Evolutionary conservation across 768 basidiomycete species (phyloP), one percentile per base, ranked within the genome.

Genomic region (Gyrodon lividus): DNA sequence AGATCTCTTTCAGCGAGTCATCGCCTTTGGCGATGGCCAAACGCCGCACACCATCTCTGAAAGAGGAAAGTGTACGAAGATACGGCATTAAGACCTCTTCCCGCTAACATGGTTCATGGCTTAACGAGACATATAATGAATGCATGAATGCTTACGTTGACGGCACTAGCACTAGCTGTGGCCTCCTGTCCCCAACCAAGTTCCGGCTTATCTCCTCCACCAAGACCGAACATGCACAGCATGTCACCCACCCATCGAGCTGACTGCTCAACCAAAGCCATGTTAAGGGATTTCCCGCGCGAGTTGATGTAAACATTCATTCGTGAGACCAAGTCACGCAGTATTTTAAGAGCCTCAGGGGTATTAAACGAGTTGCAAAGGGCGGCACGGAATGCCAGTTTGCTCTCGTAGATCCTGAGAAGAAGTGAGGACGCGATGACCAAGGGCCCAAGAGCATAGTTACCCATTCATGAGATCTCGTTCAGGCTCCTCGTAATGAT

Each of bases 301-400:
- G 79, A 62, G 48, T 83, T 89, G 60, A 98, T 83, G 72, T 98
- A 99, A 28, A 92, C 76, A 68, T 98, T 98, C 6, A 89, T 84
- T 41, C 81, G 78, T 4, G 89, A 89, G 41, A 98, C 83, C 33
- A 98, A 75, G 53, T 94, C 87, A 12, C 88, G 79, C 16, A 98
- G 71, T 50, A 83, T 73, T 59, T 81, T 78, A 20, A 98, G 69
- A 0, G 93, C 95, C 16, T 74, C 77, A 2, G 94, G 92, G 0
- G 97, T 98, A 67, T 98, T 95, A 78, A 98, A 97, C 0, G 95
- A 98, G 69, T 99, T 96, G 70, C 89, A 95, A 42, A 99, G 83
- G 0, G 94, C 90, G 12, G 73, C 76, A 47, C 92, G 84, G 79
- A 99, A 96, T 7, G 80, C 76, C 37, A 77, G 59, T 67, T 95